Percentiles rank a stretch among this genome's conserved stretches.
These are phyloP conservation scores for Trichoderma harzianum DNA, from an alignment of 2,329 filamentous ascomycete genomes.

Conservation along the genomic window DNA sequence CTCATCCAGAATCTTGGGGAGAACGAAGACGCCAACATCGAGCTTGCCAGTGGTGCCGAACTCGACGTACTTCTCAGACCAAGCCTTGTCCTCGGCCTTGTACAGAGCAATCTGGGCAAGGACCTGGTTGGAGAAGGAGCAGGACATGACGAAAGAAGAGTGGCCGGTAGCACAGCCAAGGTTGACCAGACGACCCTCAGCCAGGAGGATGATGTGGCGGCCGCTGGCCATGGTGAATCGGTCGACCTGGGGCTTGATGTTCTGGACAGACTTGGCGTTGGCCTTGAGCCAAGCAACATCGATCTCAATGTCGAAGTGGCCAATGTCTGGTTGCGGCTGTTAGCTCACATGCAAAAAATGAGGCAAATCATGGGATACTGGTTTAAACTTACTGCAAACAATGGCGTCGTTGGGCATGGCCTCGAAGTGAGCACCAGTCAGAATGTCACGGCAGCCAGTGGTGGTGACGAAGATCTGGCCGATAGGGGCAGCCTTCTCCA, in stretches of 20 bases:
- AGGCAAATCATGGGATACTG: background rate
- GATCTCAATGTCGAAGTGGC: conserved; percentile 99
- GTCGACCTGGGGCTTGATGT: conserved; percentile 99
- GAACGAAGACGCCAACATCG: conserved; percentile 87
- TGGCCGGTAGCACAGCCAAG: conserved; percentile 97
- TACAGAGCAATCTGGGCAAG: conserved; percentile 97
- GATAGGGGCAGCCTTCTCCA: conserved; percentile 86
- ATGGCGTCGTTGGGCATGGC: conserved; percentile 96
- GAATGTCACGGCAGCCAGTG: conserved; percentile 97
- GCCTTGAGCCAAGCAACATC: conserved; percentile 99
- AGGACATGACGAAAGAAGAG: conserved; percentile 99
- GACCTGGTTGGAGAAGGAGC: conserved; percentile 99
- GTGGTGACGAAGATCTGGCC: conserved; percentile 99
- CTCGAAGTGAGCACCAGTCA: conserved; percentile 89
- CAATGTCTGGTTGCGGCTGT: conserved; percentile 63
- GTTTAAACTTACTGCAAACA: conserved; percentile 73
- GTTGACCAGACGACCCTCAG: conserved; percentile 98
- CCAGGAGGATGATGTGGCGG: conserved; percentile 96
- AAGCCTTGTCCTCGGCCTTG: conserved; percentile 86
- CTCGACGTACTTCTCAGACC: conserved; percentile 91
- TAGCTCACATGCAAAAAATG: background rate
- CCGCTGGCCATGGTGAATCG: conserved; percentile 92
- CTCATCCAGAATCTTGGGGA: conserved; percentile 97
- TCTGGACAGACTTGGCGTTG: conserved; percentile 88
- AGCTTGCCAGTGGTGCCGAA: conserved; percentile 92